These are phyloP conservation scores for Backusella westeae DNA, from an alignment of 192 early-diverging fungal species.

Conservation along the genomic window DNA sequence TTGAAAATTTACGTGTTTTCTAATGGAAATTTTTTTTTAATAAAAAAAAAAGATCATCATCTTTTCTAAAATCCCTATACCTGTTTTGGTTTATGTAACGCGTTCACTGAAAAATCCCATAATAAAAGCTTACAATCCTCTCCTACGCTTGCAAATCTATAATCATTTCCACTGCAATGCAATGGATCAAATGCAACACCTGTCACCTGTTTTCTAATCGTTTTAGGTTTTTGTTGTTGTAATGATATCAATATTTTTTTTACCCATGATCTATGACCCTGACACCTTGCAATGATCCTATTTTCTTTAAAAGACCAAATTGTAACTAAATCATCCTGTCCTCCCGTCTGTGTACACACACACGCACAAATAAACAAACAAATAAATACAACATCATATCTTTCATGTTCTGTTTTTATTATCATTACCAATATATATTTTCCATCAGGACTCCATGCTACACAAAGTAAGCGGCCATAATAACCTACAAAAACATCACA, in stretches of 20 bases:
- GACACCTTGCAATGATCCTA: constrained; percentile 80
- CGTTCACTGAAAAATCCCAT: constrained; percentile 89
- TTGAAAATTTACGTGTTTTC: background rate
- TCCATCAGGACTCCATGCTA: constrained; percentile 88
- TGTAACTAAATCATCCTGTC: constrained; percentile 91
- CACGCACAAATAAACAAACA: background rate
- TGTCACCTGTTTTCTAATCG: constrained; percentile 36
- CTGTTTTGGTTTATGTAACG: constrained; percentile 72
- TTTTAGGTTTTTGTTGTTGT: background rate
- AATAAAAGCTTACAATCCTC: constrained; percentile 86
- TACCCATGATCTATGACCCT: constrained; percentile 92
- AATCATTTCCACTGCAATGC: constrained; percentile 74
- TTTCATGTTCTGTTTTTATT: constrained; percentile 7
- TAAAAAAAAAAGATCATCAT: constrained; percentile 7
- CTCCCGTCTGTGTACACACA: constrained; percentile 56
- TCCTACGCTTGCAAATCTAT: constrained; percentile 86
- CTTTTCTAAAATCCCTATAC: constrained; percentile 28
- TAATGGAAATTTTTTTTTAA: constrained; percentile 4
- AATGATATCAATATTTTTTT: background rate
- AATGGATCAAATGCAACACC: constrained; percentile 82
- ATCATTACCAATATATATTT: constrained; percentile 66
- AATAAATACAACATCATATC: background rate
- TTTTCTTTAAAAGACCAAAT: constrained; percentile 83
- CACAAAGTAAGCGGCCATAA: constrained; percentile 84
- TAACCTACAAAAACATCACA: constrained; percentile 77